Percentiles rank a stretch among this genome's conserved stretches.
These are phyloP conservation scores for Chloris gayana DNA, from an alignment of 176 grass and related monocot species.

Conservation along the genomic window DNA sequence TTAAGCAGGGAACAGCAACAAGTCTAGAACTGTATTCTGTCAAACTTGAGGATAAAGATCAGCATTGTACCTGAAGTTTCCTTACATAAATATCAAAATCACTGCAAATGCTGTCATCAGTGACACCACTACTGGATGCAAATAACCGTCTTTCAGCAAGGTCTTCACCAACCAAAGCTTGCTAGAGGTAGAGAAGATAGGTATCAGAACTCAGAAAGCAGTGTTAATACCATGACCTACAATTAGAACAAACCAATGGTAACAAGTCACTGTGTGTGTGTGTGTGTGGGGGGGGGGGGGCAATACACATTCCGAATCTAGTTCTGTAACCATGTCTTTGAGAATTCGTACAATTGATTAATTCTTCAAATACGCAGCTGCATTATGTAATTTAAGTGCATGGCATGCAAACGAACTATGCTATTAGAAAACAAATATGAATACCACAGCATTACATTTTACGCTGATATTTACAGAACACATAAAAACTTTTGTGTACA, in stretches of 20 bases:
- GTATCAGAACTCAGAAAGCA: constrained; percentile 38
- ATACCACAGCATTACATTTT: constrained; percentile 2
- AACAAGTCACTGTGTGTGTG: not conserved
- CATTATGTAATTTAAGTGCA: not conserved
- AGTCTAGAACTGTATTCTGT: not conserved
- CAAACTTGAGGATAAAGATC: constrained; percentile 16
- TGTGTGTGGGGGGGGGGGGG: not conserved
- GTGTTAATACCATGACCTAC: not conserved
- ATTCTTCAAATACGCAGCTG: not conserved
- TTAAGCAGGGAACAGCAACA: not conserved
- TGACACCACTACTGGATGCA: constrained; percentile 53
- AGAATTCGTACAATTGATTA: not conserved
- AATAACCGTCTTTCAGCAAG: constrained; percentile 86
- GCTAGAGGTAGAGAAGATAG: constrained; percentile 50
- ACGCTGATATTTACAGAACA: constrained; percentile 18
- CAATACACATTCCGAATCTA: not conserved
- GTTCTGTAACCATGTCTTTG: not conserved
- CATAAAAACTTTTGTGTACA: not conserved
- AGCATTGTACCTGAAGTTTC: constrained; percentile 73
- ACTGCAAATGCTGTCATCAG: constrained; percentile 64
- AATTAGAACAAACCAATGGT: not conserved
- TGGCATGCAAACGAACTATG: constrained; percentile 13
- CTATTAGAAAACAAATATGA: constrained; percentile 10
- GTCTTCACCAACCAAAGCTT: constrained; percentile 99
- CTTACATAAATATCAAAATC: constrained; percentile 91